A percentile compares a stretch with the other conserved stretches of the same genome.
Conservation (phyloP, 2,329 filamentous ascomycete species). For the Monosporascus sp. region DNA sequence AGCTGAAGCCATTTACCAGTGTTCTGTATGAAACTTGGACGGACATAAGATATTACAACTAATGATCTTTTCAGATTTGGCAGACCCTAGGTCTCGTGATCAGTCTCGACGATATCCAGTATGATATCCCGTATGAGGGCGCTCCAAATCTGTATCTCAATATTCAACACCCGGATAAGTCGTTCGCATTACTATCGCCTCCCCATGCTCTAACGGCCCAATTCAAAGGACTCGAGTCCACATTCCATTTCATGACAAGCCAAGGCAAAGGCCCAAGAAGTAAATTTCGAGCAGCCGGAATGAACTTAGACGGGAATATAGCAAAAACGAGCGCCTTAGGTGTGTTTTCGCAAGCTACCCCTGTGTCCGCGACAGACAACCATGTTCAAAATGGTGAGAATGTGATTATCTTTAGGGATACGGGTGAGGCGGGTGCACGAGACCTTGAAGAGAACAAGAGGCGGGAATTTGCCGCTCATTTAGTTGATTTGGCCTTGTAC, state of each 20-base stretch:
- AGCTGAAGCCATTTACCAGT: slow-evolving; percentile 17
- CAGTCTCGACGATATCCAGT: slow-evolving; percentile 16
- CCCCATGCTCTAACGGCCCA: slow-evolving; percentile 20
- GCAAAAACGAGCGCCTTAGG: too few species aligned
- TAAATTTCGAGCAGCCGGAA: too few species aligned
- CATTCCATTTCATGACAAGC: slow-evolving; percentile 12
- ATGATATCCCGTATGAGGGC: slow-evolving; percentile 12
- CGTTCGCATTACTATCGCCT: slow-evolving; percentile 23
- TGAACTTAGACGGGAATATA: too few species aligned
- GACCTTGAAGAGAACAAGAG: not conserved
- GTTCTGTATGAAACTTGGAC: slow-evolving; percentile 14
- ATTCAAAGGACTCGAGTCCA: slow-evolving; percentile 23
- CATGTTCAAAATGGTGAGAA: not conserved
- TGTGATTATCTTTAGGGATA: not conserved
- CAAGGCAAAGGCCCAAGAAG: not conserved
- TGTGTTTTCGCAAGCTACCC: too few species aligned
- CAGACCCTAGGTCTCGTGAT: slow-evolving; percentile 19
- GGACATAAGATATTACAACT: not conserved
- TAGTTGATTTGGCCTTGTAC: slow-evolving; percentile 22
- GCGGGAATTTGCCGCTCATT: slow-evolving; percentile 4
- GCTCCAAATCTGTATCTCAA: slow-evolving; percentile 24
- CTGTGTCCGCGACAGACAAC: too few species aligned
- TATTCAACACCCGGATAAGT: slow-evolving; percentile 25
- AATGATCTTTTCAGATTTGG: slow-evolving; percentile 23
- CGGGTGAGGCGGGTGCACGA: not conserved